Evolutionary conservation across 495 filamentous ascomycete genomes (phyloP).

Genomic region (Penicillium bovifimosum): DNA sequence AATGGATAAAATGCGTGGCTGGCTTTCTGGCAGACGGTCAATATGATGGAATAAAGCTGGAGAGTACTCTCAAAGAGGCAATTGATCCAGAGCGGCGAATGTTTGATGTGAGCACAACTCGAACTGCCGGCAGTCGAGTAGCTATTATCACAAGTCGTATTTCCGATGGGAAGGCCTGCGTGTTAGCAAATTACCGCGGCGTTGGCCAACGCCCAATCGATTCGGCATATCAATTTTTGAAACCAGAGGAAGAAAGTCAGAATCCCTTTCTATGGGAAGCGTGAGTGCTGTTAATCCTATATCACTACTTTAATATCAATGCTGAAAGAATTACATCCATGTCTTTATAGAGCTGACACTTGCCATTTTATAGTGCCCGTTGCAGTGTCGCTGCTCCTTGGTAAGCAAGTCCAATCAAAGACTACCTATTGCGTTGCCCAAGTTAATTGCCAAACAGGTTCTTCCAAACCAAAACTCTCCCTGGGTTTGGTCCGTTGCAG

Average conservation of each 20-base stretch:
- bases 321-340: neutral
- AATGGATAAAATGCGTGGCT: neutral
- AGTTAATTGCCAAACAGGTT: conserved; percentile 17
- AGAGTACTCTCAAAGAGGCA: conserved; percentile 1
- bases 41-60: conserved; percentile 8
- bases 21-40: conserved; percentile 9
- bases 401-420: conserved; percentile 8
- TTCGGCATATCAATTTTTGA: conserved; percentile 16
- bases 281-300: conserved; percentile 11
- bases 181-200: conserved; percentile 20
- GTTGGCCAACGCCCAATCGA: neutral
- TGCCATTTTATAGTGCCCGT: conserved; percentile 3
- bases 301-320: neutral
- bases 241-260: conserved; percentile 3
- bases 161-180: conserved; percentile 15
- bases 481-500: conserved; percentile 30
- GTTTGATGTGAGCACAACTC: conserved; percentile 11
- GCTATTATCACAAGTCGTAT: conserved; percentile 18
- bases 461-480: conserved; percentile 25
- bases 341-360: conserved; percentile 1
- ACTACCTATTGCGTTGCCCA: neutral
- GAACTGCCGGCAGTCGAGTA: conserved; percentile 2
- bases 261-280: conserved; percentile 13
- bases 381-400: conserved; percentile 20
- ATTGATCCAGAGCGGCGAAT: conserved; percentile 6